phyloP scores from a whole-genome alignment of 2,329 filamentous ascomycete species.

The Berkeleyomyces basicola region DNA sequence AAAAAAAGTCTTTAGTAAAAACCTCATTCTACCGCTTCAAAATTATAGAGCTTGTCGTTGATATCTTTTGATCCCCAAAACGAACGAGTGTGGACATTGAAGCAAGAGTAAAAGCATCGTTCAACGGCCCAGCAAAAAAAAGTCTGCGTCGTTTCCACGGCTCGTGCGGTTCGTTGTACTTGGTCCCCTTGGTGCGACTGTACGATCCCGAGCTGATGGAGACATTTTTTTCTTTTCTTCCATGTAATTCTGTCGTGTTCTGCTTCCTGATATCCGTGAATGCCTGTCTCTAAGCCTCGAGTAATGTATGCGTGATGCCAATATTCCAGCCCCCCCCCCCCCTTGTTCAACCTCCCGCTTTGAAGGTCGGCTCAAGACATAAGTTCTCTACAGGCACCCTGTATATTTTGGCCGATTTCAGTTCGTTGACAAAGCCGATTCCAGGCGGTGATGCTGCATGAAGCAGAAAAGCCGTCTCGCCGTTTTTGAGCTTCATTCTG shows the following conservation, averaged over 20 bases:
- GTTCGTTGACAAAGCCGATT: too few relatives aligned
- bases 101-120: conserved; percentile 36
- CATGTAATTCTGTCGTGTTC: neutral
- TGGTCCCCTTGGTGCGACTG: neutral
- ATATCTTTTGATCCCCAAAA: conserved; percentile 14
- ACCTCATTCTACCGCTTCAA: conserved; percentile 13
- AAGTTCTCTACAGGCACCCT: neutral
- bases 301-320: neutral
- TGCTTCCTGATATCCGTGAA: too few relatives aligned
- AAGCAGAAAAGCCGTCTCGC: too few relatives aligned
- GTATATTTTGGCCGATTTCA: too few relatives aligned
- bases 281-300: too few relatives aligned
- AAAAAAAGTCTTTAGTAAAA: too few relatives aligned
- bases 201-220: conserved; percentile 12
- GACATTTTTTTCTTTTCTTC: conserved; percentile 6
- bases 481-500: too few relatives aligned
- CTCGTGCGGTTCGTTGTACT: conserved; percentile 12
- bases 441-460: too few relatives aligned
- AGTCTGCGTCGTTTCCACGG: conserved; percentile 14
- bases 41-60: conserved; percentile 14
- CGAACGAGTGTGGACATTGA: conserved; percentile 55
- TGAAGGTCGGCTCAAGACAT: neutral
- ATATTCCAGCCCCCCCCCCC: neutral
- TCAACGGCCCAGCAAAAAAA: conserved; percentile 11
- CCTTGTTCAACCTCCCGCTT: neutral